Percentiles rank a stretch among this genome's conserved stretches.
Evolutionary conservation across 75 land plant genomes (phyloP).

Genomic region (Chamaecyparis obtusa): DNA sequence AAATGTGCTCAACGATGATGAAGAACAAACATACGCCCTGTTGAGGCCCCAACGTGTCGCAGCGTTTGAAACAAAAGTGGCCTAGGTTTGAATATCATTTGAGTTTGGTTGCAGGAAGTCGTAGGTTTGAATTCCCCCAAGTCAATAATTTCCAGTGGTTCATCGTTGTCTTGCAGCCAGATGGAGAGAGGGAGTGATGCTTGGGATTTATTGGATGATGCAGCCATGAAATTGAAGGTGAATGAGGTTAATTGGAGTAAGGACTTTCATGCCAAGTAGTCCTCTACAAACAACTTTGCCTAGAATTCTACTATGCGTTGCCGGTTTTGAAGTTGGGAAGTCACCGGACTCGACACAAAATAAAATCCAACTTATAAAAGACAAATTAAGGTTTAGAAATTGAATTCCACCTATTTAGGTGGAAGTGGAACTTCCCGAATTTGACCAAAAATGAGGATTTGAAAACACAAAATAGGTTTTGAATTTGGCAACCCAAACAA

Average conservation of each 20-base stretch:
- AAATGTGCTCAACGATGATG: slow-evolving; percentile 21
- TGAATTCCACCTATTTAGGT: too few relatives aligned
- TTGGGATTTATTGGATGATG: slow-evolving; percentile 1
- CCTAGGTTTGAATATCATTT: not conserved
- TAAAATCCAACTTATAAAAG: too few relatives aligned
- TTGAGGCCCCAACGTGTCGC: not conserved
- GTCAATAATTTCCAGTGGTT: not conserved
- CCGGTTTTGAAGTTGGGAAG: too few relatives aligned
- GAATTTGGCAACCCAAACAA: too few relatives aligned
- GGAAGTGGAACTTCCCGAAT: too few relatives aligned
- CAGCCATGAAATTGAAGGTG: not conserved
- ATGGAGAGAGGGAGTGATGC: not conserved
- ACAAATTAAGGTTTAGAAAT: too few relatives aligned
- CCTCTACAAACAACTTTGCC: not conserved
- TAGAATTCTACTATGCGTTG: too few relatives aligned
- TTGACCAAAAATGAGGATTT: too few relatives aligned
- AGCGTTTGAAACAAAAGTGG: not conserved
- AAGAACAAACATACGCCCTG: not conserved
- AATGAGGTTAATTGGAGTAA: slow-evolving; percentile 10
- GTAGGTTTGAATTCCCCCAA: not conserved
- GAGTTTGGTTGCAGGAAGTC: not conserved
- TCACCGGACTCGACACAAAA: too few relatives aligned
- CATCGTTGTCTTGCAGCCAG: not conserved
- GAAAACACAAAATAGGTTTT: too few relatives aligned
- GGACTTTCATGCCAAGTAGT: not conserved